Conservation (phyloP, 495 filamentous ascomycete species). For the Xylaria longipes region DNA sequence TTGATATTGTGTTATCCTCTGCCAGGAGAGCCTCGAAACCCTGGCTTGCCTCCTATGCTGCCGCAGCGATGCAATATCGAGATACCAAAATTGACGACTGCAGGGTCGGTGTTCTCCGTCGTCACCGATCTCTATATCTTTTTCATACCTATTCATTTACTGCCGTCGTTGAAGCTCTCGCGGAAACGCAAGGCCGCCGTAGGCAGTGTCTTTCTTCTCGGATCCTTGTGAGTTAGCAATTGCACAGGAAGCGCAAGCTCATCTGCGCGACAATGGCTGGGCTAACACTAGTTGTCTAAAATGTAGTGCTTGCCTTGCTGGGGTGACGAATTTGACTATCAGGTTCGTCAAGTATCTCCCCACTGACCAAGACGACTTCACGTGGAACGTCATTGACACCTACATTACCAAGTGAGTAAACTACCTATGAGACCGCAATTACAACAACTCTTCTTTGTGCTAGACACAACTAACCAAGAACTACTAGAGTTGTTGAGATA, state of each 20-base stretch:
- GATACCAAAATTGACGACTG: conserved; percentile 20
- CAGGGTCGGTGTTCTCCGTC: conserved; percentile 23
- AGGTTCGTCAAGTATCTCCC: conserved; percentile 15
- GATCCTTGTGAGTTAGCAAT: conserved; percentile 26
- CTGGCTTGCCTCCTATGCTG: conserved; percentile 21
- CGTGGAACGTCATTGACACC: conserved; percentile 7
- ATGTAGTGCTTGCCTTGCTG: conserved; percentile 19
- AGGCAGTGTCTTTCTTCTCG: conserved; percentile 28
- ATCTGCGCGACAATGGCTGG: neutral
- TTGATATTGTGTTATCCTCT: conserved; percentile 39
- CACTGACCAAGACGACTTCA: neutral
- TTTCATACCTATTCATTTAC: conserved; percentile 27
- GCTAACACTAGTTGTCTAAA: neutral
- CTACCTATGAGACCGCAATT: too few relatives aligned
- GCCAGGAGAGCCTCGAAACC: conserved; percentile 44
- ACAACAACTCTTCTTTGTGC: neutral
- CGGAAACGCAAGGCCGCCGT: conserved; percentile 28
- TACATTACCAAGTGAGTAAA: conserved; percentile 20
- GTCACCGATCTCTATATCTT: conserved; percentile 32
- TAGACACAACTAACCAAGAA: neutral
- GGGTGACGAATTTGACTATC: conserved; percentile 1
- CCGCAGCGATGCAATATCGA: conserved; percentile 19
- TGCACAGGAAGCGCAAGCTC: neutral
- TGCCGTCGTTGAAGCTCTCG: conserved; percentile 27
- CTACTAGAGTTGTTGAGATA: neutral